Evolutionary conservation across 192 early-diverging fungal genomes (phyloP), one percentile per base, ranked within the genome.

Genomic region (Pilobolus umbonatus): DNA sequence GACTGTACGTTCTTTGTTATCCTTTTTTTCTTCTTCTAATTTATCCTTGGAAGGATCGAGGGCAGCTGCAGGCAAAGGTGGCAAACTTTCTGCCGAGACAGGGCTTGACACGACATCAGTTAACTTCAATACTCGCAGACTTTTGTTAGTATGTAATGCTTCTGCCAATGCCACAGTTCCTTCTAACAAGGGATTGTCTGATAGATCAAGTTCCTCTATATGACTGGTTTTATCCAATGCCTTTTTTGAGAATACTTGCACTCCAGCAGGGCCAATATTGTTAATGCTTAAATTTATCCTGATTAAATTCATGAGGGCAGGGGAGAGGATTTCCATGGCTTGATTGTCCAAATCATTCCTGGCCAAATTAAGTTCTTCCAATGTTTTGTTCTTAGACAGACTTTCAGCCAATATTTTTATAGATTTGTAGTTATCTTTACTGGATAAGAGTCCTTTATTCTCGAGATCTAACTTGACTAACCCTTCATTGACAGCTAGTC

Each of bases 391-490:
- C 46, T 68, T 68, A 2, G 45, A 45, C 28, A 74, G 30, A 4
- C 64, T 47, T 10, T 66, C 55, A 1, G 62, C 71, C 44, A 58
- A 43, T 15, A 63, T 17, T 6, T 25, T 35, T 0, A 46, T 19
- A 2, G 26, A 19, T 11, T 69, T 35, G 25, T 61, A 49, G 6
- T 51, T 51, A 19, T 25, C 24, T 5, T 25, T 24, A 11, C 26
- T 25, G 35, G 6, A 6, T 2, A 26, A 1, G 21, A 82, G 43
- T 0, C 78, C 74, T 48, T 82, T 82, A 44, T 82, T 79, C 31
- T 82, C 80, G 29, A 82, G 56, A 68, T 82, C 77, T 1, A 82
- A 21, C 6, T 71, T 69, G 10, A 57, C 35, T 35, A 79, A 14
- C 0, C 75, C 75, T 47, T 67, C 56, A 31, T 79, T 82, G 25